phyloP scores from a whole-genome alignment of 2,329 filamentous ascomycete genomes.

The Polychaeton citri region DNA sequence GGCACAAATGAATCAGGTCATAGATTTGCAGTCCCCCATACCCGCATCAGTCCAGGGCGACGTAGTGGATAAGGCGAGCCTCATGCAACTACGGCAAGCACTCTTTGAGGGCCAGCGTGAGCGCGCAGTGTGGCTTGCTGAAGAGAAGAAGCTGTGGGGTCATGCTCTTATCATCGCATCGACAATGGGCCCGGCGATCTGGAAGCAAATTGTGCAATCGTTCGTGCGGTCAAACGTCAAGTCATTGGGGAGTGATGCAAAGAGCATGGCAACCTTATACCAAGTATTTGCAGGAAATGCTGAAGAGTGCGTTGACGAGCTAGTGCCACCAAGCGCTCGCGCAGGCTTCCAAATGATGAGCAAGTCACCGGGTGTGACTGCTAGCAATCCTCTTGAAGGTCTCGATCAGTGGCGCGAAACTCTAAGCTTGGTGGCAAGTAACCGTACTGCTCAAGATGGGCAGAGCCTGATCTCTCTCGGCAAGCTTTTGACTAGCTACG shows the following conservation, averaged over 20 bases:
- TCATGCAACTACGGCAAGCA: slow-evolving; percentile 59
- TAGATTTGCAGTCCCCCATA: slow-evolving; percentile 22
- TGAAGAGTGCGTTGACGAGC: slow-evolving; percentile 88
- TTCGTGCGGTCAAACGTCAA: slow-evolving; percentile 94
- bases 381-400: slow-evolving; percentile 66
- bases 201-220: slow-evolving; percentile 88
- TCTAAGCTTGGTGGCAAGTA: slow-evolving; percentile 70
- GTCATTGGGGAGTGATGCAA: slow-evolving; percentile 58
- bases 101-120: slow-evolving; percentile 74
- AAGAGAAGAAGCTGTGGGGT: slow-evolving; percentile 88
- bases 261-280: slow-evolving; percentile 82
- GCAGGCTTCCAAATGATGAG: slow-evolving; percentile 86
- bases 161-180: slow-evolving; percentile 88
- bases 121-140: slow-evolving; percentile 84
- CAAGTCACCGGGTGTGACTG: slow-evolving; percentile 47
- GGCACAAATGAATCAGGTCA: slow-evolving; percentile 20
- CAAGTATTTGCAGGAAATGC: slow-evolving; percentile 87
- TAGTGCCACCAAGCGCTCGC: slow-evolving; percentile 83
- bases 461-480: slow-evolving; percentile 69
- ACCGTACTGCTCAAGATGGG: slow-evolving; percentile 68
- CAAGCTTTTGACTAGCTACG: slow-evolving; percentile 70
- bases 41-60: slow-evolving; percentile 38
- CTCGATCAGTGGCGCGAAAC: slow-evolving; percentile 93
- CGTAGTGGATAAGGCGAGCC: slow-evolving; percentile 51
- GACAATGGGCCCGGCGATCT: slow-evolving; percentile 59